phyloP scores from a whole-genome alignment of 352 stramenopile species.

The Pythium grandisporangium region DNA sequence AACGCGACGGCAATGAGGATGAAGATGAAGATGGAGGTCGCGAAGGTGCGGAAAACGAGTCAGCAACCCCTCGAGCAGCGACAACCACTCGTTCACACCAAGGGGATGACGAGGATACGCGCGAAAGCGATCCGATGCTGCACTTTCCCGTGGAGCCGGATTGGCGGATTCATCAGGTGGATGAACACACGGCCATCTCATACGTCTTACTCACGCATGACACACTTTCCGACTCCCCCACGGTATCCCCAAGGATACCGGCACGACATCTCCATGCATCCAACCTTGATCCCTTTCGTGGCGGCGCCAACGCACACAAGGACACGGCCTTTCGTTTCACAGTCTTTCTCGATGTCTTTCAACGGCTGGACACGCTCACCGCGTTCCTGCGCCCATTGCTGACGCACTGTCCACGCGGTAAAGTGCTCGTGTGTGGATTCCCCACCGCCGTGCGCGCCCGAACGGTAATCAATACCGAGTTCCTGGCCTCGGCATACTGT shows the following conservation, averaged over 20 bases:
- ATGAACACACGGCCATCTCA: constrained; percentile 27
- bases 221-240: constrained; percentile 6
- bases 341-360: constrained; percentile 58
- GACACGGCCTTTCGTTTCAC: constrained; percentile 34
- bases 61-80: no score
- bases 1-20: background rate
- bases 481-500: constrained; percentile 28
- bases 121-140: no score
- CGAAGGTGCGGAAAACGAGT: background rate
- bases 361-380: constrained; percentile 46
- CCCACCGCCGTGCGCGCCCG: constrained; percentile 22
- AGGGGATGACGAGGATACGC: background rate
- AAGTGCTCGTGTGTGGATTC: constrained; percentile 56
- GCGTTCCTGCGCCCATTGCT: constrained; percentile 49
- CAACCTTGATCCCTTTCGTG: background rate
- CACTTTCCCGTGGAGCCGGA: constrained; percentile 26
- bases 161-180: constrained; percentile 35
- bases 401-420: constrained; percentile 45
- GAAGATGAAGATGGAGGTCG: background rate
- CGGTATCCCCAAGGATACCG: background rate
- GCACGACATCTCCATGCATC: no score
- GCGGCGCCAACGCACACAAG: no score
- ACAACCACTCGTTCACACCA: background rate
- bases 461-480: constrained; percentile 40
- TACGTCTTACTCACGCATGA: constrained; percentile 44